Conservation (phyloP, 495 filamentous ascomycete genomes). For the Choiromyces venosus region DNA sequence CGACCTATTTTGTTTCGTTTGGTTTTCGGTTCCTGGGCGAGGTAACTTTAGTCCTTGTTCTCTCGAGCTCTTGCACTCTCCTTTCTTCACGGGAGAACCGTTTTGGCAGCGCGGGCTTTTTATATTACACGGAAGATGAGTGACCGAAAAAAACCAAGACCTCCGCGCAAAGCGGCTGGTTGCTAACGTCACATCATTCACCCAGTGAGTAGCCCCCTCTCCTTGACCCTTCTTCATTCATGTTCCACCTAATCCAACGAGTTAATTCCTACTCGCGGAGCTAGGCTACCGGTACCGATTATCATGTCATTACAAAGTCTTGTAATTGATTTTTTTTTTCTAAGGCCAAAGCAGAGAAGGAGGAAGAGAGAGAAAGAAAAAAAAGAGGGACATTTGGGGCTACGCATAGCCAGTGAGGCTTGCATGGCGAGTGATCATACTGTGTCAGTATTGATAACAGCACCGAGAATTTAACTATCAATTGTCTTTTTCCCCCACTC, state of each 20-base stretch:
- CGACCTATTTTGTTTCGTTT: not conserved
- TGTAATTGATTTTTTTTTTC: too few species aligned
- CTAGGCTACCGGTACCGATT: too few species aligned
- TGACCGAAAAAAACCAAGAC: not conserved
- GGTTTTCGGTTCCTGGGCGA: not conserved
- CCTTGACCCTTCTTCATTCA: not conserved
- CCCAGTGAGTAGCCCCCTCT: not conserved
- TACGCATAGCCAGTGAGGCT: not conserved
- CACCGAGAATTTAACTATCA: not conserved
- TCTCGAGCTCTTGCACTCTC: not conserved
- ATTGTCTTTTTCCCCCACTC: too few species aligned
- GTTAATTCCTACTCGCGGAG: too few species aligned
- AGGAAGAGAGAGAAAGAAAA: not conserved
- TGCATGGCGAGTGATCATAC: not conserved
- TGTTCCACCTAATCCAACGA: too few species aligned
- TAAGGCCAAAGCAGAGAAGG: too few species aligned
- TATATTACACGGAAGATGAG: not conserved
- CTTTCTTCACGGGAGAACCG: not conserved
- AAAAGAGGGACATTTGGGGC: not conserved
- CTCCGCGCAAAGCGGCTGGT: not conserved
- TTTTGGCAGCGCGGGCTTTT: not conserved
- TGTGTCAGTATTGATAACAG: not conserved
- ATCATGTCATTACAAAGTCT: not conserved
- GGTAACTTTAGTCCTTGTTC: not conserved
- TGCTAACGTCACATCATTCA: constrained; percentile 2